Conservation (phyloP, 1,139 yeast genomes). For the Yamadazyma triangularis region DNA sequence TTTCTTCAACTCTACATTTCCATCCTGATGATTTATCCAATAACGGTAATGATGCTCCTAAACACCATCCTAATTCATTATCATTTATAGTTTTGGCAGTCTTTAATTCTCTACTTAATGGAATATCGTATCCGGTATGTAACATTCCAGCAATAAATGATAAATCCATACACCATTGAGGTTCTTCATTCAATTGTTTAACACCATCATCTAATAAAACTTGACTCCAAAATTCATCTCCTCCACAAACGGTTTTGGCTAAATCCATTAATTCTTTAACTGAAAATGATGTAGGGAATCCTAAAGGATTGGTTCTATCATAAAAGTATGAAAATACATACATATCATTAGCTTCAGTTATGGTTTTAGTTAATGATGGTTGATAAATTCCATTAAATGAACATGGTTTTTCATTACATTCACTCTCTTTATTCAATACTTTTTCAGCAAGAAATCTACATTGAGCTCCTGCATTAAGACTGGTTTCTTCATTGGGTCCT, state of each 20-base stretch:
- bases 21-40: constrained; percentile 65
- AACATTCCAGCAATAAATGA: constrained; percentile 84
- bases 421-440: constrained; percentile 75
- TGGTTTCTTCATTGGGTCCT: constrained; percentile 51
- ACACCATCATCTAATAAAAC: constrained; percentile 62
- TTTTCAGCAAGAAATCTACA: constrained; percentile 83
- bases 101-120: constrained; percentile 79
- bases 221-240: constrained; percentile 68
- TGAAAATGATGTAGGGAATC: constrained; percentile 89
- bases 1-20: constrained; percentile 47
- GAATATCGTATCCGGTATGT: constrained; percentile 95
- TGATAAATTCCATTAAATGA: constrained; percentile 97
- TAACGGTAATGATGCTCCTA: constrained; percentile 93
- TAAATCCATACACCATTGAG: constrained; percentile 91
- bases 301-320: constrained; percentile 89
- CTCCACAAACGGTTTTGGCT: constrained; percentile 81
- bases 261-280: constrained; percentile 78
- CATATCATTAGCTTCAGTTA: constrained; percentile 67
- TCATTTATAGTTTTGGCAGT: constrained; percentile 86
- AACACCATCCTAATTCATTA: constrained; percentile 96
- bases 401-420: constrained; percentile 75
- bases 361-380: constrained; percentile 79
- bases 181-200: constrained; percentile 64
- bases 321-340: constrained; percentile 90
- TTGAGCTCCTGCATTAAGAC: constrained; percentile 44